phyloP scores from a whole-genome alignment of 1,139 yeast genomes.

The Candida pseudoviswanathii region DNA sequence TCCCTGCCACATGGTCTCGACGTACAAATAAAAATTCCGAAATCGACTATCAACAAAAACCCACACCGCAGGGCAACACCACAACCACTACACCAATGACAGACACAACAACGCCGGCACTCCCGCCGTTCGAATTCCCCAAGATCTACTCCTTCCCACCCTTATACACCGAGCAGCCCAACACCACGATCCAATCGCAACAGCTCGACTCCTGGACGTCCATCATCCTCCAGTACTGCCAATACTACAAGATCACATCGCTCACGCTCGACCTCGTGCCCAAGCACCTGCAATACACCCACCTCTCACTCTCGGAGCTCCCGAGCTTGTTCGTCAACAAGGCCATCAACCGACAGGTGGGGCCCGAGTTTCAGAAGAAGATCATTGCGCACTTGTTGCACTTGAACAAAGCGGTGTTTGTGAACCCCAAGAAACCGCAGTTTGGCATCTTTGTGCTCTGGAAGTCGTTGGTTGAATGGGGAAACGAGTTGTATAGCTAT shows the following conservation, averaged over 20 bases:
- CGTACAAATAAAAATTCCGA: background rate
- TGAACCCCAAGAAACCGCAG: constrained; percentile 43
- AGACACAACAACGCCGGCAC: background rate
- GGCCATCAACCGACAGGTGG: constrained; percentile 53
- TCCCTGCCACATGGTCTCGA: no score
- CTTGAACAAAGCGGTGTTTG: constrained; percentile 54
- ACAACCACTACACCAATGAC: constrained; percentile 1
- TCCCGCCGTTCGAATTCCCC: constrained; percentile 49
- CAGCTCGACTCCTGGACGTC: constrained; percentile 59
- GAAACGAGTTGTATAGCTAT: constrained; percentile 47
- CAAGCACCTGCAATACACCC: constrained; percentile 28
- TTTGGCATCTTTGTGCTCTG: constrained; percentile 62
- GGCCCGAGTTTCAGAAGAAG: constrained; percentile 53
- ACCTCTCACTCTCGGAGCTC: constrained; percentile 19
- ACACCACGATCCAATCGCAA: constrained; percentile 71
- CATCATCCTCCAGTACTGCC: constrained; percentile 57
- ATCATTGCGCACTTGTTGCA: constrained; percentile 62
- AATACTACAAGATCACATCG: constrained; percentile 49
- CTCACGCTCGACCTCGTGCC: constrained; percentile 34
- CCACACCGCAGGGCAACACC: no score
- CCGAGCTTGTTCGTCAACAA: constrained; percentile 52
- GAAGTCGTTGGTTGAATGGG: constrained; percentile 79
- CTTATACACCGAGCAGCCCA: constrained; percentile 86
- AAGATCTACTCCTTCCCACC: constrained; percentile 88
- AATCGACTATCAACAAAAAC: background rate